Conservation (phyloP, 306 rosid genomes). For the Cicer cuneatum region DNA sequence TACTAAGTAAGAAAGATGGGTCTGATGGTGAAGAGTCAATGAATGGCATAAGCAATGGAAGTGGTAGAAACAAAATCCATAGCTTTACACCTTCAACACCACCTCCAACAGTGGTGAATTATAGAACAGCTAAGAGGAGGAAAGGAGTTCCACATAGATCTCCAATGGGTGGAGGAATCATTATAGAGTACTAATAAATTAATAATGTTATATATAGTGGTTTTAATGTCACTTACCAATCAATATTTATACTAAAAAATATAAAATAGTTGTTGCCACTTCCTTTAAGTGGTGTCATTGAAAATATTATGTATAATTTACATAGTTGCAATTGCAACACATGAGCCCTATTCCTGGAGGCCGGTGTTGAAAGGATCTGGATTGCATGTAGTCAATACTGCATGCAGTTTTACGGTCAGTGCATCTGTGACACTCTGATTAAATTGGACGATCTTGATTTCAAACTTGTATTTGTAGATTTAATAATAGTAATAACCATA, state of each 20-base stretch:
- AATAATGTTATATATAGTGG: constrained; percentile 45
- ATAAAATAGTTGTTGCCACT: constrained; percentile 42
- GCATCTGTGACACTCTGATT: too few species aligned
- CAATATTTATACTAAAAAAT: constrained; percentile 49
- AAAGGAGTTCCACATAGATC: constrained; percentile 74
- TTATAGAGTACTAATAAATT: constrained; percentile 54
- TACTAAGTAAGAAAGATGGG: constrained; percentile 48
- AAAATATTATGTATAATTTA: constrained; percentile 32
- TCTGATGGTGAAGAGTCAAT: constrained; percentile 64
- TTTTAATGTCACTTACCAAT: constrained; percentile 38
- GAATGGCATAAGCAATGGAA: constrained; percentile 49
- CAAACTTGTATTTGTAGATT: too few species aligned
- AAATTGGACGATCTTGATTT: too few species aligned
- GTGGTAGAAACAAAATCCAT: constrained; percentile 47
- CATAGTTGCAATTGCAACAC: constrained; percentile 41
- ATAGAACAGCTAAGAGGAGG: constrained; percentile 65
- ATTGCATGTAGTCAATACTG: too few species aligned
- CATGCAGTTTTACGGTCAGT: too few species aligned
- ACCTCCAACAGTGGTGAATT: constrained; percentile 60
- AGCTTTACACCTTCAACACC: constrained; percentile 79
- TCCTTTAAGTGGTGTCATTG: constrained; percentile 9
- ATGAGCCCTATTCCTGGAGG: constrained; percentile 62
- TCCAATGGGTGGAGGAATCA: constrained; percentile 76
- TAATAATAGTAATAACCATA: too few species aligned
- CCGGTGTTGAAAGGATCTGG: constrained; percentile 49